Conservation (phyloP, 306 rosid species). For the Pueraria montana region DNA sequence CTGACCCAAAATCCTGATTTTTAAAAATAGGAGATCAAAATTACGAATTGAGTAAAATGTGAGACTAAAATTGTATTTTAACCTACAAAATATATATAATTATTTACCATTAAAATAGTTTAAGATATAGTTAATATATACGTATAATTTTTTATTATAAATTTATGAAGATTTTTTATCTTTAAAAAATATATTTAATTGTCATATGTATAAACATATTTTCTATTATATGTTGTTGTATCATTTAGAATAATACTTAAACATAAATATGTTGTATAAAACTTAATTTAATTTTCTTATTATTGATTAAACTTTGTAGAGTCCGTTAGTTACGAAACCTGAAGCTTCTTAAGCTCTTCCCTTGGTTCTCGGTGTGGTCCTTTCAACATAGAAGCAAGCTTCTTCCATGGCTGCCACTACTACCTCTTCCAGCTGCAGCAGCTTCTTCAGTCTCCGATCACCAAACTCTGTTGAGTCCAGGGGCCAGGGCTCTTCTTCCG, state of each 20-base stretch:
- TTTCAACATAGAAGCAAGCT: slow-evolving; percentile 9
- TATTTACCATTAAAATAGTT: too few species aligned
- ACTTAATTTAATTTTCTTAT: neutral
- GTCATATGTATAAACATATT: too few species aligned
- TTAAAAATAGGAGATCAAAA: too few species aligned
- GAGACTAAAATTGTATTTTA: too few species aligned
- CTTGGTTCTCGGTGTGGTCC: neutral
- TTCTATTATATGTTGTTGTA: too few species aligned
- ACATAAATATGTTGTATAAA: neutral
- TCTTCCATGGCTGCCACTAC: slow-evolving; percentile 72
- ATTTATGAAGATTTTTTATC: too few species aligned
- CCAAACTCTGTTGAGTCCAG: slow-evolving; percentile 53
- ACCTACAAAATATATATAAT: too few species aligned
- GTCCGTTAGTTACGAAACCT: slow-evolving; percentile 27
- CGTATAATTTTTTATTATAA: too few species aligned
- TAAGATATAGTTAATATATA: too few species aligned
- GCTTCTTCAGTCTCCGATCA: slow-evolving; percentile 68
- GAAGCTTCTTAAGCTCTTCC: slow-evolving; percentile 48
- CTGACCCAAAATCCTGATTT: too few species aligned
- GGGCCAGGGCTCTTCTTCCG: slow-evolving; percentile 52
- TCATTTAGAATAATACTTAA: neutral
- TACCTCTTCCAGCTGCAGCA: slow-evolving; percentile 59
- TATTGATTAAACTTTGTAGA: neutral
- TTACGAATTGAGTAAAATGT: too few species aligned
- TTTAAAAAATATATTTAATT: too few species aligned